phyloP scores from a whole-genome alignment of 768 basidiomycete species.

The Kwoniella bestiolae region DNA sequence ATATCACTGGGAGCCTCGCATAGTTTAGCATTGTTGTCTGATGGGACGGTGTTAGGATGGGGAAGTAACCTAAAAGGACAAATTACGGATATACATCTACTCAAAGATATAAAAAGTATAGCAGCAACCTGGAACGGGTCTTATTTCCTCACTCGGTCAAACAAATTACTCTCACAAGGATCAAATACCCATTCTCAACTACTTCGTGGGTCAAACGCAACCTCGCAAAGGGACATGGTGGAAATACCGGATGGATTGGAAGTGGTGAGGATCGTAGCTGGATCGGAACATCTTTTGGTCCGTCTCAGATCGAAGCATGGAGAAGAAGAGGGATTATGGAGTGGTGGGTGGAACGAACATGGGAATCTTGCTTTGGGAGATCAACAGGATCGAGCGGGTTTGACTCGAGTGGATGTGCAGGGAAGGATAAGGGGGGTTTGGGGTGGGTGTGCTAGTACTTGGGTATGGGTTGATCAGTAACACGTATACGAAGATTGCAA shows the following conservation, averaged over 20 bases:
- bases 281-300: constrained; percentile 83
- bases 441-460: constrained; percentile 66
- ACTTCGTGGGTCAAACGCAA: constrained; percentile 13
- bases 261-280: constrained; percentile 64
- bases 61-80: constrained; percentile 78
- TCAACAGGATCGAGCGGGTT: constrained; percentile 63
- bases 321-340: constrained; percentile 66
- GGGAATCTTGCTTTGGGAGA: constrained; percentile 81
- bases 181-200: constrained; percentile 50
- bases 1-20: constrained; percentile 65
- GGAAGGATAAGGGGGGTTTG: constrained; percentile 54
- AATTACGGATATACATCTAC: constrained; percentile 57
- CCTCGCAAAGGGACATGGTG: constrained; percentile 2
- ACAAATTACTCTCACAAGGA: constrained; percentile 37
- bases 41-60: constrained; percentile 63
- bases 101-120: constrained; percentile 12
- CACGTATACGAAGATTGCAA: no score
- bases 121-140: constrained; percentile 45
- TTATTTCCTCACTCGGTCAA: constrained; percentile 24
- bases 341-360: constrained; percentile 99
- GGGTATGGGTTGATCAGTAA: constrained; percentile 57
- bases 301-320: constrained; percentile 47
- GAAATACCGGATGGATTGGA: constrained; percentile 14
- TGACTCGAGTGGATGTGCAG: constrained; percentile 59
- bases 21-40: constrained; percentile 60